Conservation (phyloP, 441 rosid genomes). For the Euphorbia celastroides region DNA sequence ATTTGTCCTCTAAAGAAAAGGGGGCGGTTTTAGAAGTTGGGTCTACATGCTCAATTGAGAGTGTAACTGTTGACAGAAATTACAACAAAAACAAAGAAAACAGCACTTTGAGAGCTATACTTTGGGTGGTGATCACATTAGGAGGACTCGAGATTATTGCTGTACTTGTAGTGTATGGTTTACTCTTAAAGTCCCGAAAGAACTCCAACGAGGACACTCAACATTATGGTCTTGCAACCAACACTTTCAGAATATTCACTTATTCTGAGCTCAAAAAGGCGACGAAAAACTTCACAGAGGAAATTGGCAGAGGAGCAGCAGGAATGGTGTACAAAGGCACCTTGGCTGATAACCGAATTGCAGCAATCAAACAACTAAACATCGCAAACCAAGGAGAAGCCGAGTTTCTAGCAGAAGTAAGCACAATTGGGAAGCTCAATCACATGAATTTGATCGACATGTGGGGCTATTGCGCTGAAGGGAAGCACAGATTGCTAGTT, state of each 20-base stretch:
- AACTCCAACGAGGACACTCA: background rate
- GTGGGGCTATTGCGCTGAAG: slow-evolving; percentile 25
- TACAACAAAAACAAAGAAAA: slow-evolving; percentile 13
- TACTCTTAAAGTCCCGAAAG: background rate
- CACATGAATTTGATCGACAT: slow-evolving; percentile 26
- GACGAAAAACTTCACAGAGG: slow-evolving; percentile 54
- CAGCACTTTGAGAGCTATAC: background rate
- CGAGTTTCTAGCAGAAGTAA: slow-evolving; percentile 21
- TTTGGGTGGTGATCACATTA: slow-evolving; percentile 8
- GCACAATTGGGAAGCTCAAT: slow-evolving; percentile 24
- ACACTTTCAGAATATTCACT: slow-evolving; percentile 55
- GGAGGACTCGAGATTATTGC: slow-evolving; percentile 14
- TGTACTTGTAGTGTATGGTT: slow-evolving; percentile 7
- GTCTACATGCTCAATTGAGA: background rate
- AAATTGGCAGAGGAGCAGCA: slow-evolving; percentile 74
- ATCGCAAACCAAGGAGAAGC: slow-evolving; percentile 19
- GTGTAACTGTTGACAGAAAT: background rate
- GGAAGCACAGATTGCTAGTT: slow-evolving; percentile 21
- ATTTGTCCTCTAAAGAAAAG: background rate
- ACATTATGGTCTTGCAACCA: slow-evolving; percentile 20
- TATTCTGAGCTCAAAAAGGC: slow-evolving; percentile 56
- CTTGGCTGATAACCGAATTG: slow-evolving; percentile 9
- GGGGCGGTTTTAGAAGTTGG: background rate
- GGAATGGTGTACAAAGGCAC: slow-evolving; percentile 75
- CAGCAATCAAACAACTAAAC: slow-evolving; percentile 20